Conservation (phyloP, 352 stramenopile species). For the Phytophthora nicotianae region DNA sequence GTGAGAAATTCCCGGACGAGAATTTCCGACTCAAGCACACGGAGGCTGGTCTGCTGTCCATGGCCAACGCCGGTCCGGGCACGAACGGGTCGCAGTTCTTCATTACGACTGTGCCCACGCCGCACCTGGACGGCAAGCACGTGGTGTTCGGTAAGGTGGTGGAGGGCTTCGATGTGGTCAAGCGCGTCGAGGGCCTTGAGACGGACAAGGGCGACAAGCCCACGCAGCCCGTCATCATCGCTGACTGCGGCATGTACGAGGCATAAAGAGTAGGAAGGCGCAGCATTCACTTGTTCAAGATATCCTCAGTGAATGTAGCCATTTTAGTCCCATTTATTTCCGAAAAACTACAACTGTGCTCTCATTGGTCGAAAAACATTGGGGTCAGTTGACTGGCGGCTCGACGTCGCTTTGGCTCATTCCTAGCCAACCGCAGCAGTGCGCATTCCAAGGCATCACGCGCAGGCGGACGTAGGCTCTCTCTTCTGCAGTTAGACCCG, state of each 20-base stretch:
- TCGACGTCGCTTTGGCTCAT: conserved; percentile 39
- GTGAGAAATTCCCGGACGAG: conserved; percentile 96
- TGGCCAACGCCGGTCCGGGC: conserved; percentile 96
- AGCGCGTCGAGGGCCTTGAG: conserved; percentile 91
- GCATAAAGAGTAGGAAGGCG: conserved; percentile 25
- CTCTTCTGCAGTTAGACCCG: conserved; percentile 4
- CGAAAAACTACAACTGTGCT: background rate
- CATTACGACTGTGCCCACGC: conserved; percentile 93
- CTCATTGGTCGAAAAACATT: conserved; percentile 43
- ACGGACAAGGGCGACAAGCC: conserved; percentile 94
- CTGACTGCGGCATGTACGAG: conserved; percentile 94
- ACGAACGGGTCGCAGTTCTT: conserved; percentile 99
- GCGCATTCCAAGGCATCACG: conserved; percentile 25
- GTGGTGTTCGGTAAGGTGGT: conserved; percentile 97
- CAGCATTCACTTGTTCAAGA: background rate
- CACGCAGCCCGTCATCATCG: conserved; percentile 91
- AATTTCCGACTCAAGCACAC: conserved; percentile 99
- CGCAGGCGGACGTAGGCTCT: background rate
- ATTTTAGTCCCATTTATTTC: conserved; percentile 17
- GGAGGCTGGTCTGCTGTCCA: conserved; percentile 94
- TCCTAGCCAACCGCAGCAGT: conserved; percentile 21
- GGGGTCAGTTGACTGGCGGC: conserved; percentile 34
- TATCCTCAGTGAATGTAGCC: conserved; percentile 25
- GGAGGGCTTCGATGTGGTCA: conserved; percentile 92
- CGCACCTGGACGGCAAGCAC: conserved; percentile 98